These are phyloP conservation scores for Chondrus crispus DNA, from an alignment of 23 red algal genomes.

Conservation along the genomic window DNA sequence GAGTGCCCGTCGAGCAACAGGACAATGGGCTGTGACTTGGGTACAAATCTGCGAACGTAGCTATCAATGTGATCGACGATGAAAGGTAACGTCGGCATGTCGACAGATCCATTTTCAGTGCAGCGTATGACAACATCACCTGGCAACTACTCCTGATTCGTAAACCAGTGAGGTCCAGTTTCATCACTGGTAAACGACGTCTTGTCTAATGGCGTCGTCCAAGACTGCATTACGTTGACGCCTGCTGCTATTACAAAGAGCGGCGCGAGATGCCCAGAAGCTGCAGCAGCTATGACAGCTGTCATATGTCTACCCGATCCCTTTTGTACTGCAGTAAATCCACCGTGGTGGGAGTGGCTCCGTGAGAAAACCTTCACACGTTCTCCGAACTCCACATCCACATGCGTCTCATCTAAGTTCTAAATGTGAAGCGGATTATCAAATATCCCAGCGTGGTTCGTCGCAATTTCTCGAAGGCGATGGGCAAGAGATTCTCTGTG, in stretches of 20 bases:
- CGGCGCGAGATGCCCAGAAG: neutral
- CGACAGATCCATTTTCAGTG: neutral
- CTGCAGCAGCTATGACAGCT: neutral
- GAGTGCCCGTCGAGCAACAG: neutral
- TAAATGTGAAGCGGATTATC: neutral
- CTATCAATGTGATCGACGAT: neutral
- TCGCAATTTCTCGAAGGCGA: neutral
- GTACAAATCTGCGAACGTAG: neutral
- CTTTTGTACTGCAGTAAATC: neutral
- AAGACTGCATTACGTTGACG: neutral
- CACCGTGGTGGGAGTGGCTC: neutral
- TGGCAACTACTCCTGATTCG: neutral
- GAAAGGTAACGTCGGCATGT: neutral
- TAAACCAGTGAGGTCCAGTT: neutral
- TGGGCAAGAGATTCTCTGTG: neutral
- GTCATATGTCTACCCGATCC: neutral
- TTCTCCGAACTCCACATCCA: neutral
- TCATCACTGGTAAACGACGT: neutral
- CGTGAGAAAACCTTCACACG: neutral
- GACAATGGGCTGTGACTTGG: neutral
- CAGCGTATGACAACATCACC: neutral
- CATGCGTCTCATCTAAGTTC: conserved; percentile 17
- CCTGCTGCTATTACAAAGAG: neutral
- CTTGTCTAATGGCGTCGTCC: neutral
- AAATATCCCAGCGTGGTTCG: neutral